These are phyloP conservation scores for Xylariaceae sp. DNA, from an alignment of 2,329 filamentous ascomycete species.

Conservation along the genomic window DNA sequence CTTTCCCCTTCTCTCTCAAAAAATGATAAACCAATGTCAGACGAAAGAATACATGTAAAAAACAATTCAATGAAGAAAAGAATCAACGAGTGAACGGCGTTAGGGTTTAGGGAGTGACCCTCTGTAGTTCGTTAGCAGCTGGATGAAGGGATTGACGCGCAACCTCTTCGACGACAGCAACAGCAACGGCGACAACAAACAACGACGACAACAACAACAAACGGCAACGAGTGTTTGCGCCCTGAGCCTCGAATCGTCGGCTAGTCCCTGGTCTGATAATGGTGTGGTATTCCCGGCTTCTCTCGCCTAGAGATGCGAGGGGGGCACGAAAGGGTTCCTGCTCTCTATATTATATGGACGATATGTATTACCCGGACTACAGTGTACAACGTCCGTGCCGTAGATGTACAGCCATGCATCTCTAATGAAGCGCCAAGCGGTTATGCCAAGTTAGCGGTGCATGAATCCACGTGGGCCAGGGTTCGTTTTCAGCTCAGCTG, in stretches of 20 bases:
- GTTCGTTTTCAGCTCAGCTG: not conserved
- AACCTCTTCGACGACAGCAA: not conserved
- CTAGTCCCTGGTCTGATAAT: conserved; percentile 7
- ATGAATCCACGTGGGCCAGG: not conserved
- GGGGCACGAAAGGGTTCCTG: not conserved
- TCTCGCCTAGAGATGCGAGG: not conserved
- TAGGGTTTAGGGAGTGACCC: not conserved
- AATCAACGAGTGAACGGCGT: not conserved
- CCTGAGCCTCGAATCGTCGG: not conserved
- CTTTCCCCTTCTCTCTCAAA: not conserved
- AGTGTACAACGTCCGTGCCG: not conserved
- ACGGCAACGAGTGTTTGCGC: not conserved
- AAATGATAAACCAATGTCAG: not conserved
- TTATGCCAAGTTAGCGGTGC: not conserved
- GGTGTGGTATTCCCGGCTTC: conserved; percentile 1
- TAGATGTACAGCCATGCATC: not conserved
- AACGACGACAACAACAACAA: not conserved
- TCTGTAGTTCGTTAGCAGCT: not conserved
- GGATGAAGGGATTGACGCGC: conserved; percentile 1
- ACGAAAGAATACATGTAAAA: not conserved
- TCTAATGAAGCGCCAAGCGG: not conserved
- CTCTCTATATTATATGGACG: not conserved
- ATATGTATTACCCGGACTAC: not conserved
- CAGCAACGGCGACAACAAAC: not conserved
- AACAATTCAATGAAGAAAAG: not conserved